Evolutionary conservation across 1,284 basidiomycete species (phyloP).

Genomic region (Irpex rosettiformis): DNA sequence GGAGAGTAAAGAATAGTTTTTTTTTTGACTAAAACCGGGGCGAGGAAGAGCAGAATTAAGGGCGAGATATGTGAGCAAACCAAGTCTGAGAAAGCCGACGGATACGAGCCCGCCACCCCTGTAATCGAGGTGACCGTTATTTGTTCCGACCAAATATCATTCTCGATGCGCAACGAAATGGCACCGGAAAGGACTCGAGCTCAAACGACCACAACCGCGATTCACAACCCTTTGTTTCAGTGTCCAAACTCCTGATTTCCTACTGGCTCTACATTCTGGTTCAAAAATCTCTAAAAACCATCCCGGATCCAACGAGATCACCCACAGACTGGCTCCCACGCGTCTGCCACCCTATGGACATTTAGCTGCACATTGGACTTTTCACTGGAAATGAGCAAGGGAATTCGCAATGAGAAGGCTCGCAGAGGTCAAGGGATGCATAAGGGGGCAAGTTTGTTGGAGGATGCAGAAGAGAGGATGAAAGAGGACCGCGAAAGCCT

Average conservation of each 20-base stretch:
- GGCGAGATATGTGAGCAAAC: background rate
- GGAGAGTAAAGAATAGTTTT: too few relatives aligned
- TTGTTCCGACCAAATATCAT: constrained; percentile 30
- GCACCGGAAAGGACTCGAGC: constrained; percentile 21
- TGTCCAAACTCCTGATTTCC: background rate
- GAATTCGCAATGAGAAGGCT: background rate
- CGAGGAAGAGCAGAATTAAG: background rate
- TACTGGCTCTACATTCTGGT: constrained; percentile 20
- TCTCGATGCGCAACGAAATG: constrained; percentile 26
- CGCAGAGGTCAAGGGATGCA: background rate
- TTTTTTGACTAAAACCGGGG: too few relatives aligned
- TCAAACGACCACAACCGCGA: constrained; percentile 19
- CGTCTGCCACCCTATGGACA: constrained; percentile 13
- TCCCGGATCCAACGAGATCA: constrained; percentile 57
- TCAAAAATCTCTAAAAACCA: constrained; percentile 55
- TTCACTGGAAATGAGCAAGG: constrained; percentile 12
- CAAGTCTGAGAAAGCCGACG: background rate
- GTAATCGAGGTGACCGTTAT: constrained; percentile 17
- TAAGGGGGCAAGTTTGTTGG: background rate
- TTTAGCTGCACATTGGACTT: constrained; percentile 19
- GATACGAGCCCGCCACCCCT: background rate
- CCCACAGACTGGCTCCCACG: constrained; percentile 20
- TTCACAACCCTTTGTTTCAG: constrained; percentile 2
- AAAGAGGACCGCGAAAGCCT: constrained; percentile 38
- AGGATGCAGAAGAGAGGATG: constrained; percentile 17